A percentile compares a stretch with the other conserved stretches of the same genome.
phyloP scores from a whole-genome alignment of 768 basidiomycete species.

The Russula griseocarnosa region DNA sequence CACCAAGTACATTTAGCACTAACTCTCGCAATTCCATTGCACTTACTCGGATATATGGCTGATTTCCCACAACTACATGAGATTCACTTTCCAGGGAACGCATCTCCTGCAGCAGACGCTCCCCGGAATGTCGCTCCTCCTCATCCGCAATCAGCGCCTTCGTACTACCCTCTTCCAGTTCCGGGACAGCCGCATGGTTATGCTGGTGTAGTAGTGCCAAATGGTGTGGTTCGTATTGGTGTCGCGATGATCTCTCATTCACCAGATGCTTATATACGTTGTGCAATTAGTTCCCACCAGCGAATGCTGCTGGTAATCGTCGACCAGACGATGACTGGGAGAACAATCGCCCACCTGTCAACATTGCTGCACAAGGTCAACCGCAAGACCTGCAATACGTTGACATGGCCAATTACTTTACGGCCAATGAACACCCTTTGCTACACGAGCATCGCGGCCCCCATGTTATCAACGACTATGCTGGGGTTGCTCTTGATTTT shows the following conservation, averaged over 20 bases:
- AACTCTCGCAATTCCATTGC: not conserved
- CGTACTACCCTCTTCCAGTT: not conserved
- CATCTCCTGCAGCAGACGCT: not conserved
- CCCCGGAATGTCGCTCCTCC: not conserved
- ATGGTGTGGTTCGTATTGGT: not conserved
- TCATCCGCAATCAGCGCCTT: not conserved
- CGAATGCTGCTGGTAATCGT: too few relatives aligned
- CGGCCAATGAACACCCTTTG: not conserved
- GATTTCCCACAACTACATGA: not conserved
- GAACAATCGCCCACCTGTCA: not conserved
- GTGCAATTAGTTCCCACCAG: too few relatives aligned
- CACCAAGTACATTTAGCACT: not conserved
- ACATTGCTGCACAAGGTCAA: not conserved
- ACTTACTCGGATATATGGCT: not conserved
- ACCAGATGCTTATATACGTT: not conserved
- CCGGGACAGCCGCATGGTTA: not conserved
- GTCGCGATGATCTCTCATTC: not conserved
- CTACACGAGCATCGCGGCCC: not conserved
- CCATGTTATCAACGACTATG: not conserved
- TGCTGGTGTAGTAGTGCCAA: not conserved
- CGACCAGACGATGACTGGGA: not conserved
- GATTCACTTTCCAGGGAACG: not conserved
- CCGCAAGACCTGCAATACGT: too few relatives aligned
- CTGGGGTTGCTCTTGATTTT: not conserved
- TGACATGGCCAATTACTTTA: too few relatives aligned